Evolutionary conservation across 768 basidiomycete species (phyloP), one percentile per base, ranked within the genome.

Genomic region (Amanita molliuscula): DNA sequence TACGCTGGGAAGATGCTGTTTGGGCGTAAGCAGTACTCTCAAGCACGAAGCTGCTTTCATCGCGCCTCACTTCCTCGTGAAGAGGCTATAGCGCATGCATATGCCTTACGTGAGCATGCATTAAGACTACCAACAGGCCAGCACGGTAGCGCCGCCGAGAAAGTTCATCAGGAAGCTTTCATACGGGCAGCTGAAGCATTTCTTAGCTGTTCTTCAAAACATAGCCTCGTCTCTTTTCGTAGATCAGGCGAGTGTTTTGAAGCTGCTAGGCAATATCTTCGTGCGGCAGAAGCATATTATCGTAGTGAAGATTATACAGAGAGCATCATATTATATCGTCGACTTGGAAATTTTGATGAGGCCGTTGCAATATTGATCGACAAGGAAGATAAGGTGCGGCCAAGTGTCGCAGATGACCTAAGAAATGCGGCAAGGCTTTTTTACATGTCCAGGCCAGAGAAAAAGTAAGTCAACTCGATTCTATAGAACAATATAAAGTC

Each of bases 91-190:
- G 71, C 79, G 1, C 51, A 73, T 11, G 78, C 82, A 0, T 81
- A 78, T 53, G 65, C 70, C 47, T 66, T 81, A 7, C 72, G 78
- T 37, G 72, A 79, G 52, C 56, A 66, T 8, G 82, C 82, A 3
- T 63, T 68, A 3, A 62, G 65, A 47, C 56, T 65, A 18, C 64
- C 63, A 3, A 35, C 51, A 33, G 13, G 47, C 13, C 34, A 37
- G 8, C 11, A 23, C 3, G 23, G 47, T 9, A 33, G 53, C 40
- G 7, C 54, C 36, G 42, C 45, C 52, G 58, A 59, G 63, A 51
- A 26, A 61, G 49, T 47, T 50, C 52, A 47, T 35, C 54, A 55
- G 15, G 41, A 38, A 1, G 74, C 75, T 10, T 81, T 74, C 50
- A 23, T 58, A 7, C 37, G 44, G 4, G 80, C 80, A 2, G 80